These are phyloP conservation scores for Wickerhamomyces sp. DNA, from an alignment of 1,139 yeast species.

Conservation along the genomic window DNA sequence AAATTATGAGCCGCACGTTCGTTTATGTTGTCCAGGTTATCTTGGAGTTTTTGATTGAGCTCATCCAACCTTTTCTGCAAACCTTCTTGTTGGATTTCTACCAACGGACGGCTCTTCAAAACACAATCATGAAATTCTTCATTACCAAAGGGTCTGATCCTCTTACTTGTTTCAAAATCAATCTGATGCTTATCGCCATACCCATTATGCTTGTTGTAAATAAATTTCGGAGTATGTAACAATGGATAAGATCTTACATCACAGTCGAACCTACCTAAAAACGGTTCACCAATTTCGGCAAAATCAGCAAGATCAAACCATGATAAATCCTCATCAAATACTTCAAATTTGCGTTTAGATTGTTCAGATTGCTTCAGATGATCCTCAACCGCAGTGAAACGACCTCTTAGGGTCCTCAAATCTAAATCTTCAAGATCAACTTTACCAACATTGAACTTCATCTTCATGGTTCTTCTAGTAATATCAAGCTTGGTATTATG, in stretches of 20 bases:
- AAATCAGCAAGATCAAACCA: constrained; percentile 88
- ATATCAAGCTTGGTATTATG: constrained; percentile 54
- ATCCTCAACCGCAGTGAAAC: constrained; percentile 45
- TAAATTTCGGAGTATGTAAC: constrained; percentile 68
- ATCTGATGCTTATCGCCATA: constrained; percentile 35
- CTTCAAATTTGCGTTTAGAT: constrained; percentile 16
- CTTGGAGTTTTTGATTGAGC: constrained; percentile 20
- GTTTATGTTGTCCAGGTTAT: constrained; percentile 8
- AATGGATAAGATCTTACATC: constrained; percentile 58
- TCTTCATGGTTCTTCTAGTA: constrained; percentile 48
- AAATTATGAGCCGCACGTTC: neutral
- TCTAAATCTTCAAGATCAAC: constrained; percentile 66
- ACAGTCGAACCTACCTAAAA: constrained; percentile 41
- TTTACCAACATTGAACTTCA: constrained; percentile 73
- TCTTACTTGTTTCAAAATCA: constrained; percentile 29
- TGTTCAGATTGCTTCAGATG: constrained; percentile 30
- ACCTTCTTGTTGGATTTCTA: constrained; percentile 10
- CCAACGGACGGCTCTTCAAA: constrained; percentile 26
- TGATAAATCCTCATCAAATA: constrained; percentile 40
- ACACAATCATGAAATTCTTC: constrained; percentile 62
- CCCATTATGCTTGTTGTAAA: constrained; percentile 66
- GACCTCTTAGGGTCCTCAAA: constrained; percentile 64
- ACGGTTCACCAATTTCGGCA: constrained; percentile 52
- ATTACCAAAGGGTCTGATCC: constrained; percentile 35
- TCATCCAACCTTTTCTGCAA: constrained; percentile 25